Evolutionary conservation across 192 early-diverging fungal species (phyloP).

Genomic region (Podochytrium sp.): DNA sequence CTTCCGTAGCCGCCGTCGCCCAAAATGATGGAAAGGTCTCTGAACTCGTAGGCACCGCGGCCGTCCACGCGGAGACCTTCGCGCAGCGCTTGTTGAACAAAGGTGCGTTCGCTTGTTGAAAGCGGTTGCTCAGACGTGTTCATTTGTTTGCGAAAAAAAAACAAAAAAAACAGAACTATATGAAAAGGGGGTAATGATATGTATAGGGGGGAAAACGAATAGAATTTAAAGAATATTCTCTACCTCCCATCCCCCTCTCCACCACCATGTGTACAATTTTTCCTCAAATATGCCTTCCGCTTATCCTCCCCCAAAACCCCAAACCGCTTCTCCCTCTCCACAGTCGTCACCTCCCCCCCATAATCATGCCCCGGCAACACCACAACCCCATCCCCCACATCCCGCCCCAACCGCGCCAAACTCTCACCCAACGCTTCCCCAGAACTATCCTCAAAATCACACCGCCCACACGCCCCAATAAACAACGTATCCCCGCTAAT

Average conservation of each 20-base stretch:
- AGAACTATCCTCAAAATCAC: constrained; percentile 81
- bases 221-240: background rate
- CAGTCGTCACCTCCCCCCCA: constrained; percentile 82
- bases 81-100: constrained; percentile 71
- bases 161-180: background rate
- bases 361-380: constrained; percentile 94
- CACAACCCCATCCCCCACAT: constrained; percentile 61
- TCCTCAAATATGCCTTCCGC: background rate
- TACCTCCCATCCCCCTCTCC: too few relatives aligned
- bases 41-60: constrained; percentile 75
- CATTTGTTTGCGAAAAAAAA: constrained; percentile 9
- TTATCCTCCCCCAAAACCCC: constrained; percentile 22
- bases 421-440: constrained; percentile 68
- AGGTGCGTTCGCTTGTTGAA: constrained; percentile 78
- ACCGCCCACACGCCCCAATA: constrained; percentile 74
- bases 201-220: too few relatives aligned
- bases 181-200: background rate
- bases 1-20: constrained; percentile 26
- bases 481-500: constrained; percentile 90
- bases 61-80: constrained; percentile 79
- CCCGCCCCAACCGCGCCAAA: constrained; percentile 63
- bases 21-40: constrained; percentile 39
- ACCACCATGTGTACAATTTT: background rate
- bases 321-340: constrained; percentile 57
- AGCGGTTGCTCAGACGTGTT: constrained; percentile 20